A percentile compares a stretch with the other conserved stretches of the same genome.
phyloP scores from a whole-genome alignment of 352 stramenopile species.

The Pythium phragmiticola region DNA sequence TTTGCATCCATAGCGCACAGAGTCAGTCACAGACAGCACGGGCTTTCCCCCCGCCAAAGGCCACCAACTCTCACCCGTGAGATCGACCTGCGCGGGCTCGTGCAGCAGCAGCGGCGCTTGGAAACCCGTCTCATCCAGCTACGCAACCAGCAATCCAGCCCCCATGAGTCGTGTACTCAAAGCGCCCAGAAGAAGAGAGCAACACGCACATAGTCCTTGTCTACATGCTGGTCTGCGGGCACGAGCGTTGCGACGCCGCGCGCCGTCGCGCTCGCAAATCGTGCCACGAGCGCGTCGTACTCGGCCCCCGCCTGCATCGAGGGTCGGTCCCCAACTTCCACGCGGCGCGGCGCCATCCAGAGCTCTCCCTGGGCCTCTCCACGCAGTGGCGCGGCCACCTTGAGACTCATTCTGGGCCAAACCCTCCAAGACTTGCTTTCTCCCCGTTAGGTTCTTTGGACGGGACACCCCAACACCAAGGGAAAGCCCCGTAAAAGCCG shows the following conservation, averaged over 20 bases:
- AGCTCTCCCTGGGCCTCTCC: background rate
- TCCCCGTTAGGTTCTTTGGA: constrained; percentile 5
- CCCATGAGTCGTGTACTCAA: too few relatives aligned
- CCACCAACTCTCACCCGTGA: constrained; percentile 19
- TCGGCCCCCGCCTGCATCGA: background rate
- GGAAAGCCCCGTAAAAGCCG: constrained; percentile 21
- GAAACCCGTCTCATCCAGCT: constrained; percentile 34
- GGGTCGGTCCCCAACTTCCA: background rate
- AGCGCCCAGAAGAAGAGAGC: background rate
- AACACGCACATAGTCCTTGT: constrained; percentile 25
- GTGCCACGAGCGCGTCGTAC: constrained; percentile 5
- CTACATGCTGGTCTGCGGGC: constrained; percentile 2
- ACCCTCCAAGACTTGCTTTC: constrained; percentile 6
- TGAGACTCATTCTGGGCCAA: constrained; percentile 15
- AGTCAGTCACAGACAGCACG: background rate
- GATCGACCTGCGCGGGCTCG: constrained; percentile 27
- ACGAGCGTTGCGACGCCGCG: constrained; percentile 14
- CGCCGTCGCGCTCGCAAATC: constrained; percentile 16
- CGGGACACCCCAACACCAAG: background rate
- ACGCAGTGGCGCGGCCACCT: constrained; percentile 8
- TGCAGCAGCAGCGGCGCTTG: constrained; percentile 24
- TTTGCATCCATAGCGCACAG: background rate
- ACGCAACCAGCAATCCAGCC: background rate
- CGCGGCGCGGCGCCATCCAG: background rate
- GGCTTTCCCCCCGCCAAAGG: too few relatives aligned